Evolutionary conservation across 768 basidiomycete species (phyloP), one percentile per base, ranked within the genome.

Genomic region (Cystofilobasidium bisporidii): DNA sequence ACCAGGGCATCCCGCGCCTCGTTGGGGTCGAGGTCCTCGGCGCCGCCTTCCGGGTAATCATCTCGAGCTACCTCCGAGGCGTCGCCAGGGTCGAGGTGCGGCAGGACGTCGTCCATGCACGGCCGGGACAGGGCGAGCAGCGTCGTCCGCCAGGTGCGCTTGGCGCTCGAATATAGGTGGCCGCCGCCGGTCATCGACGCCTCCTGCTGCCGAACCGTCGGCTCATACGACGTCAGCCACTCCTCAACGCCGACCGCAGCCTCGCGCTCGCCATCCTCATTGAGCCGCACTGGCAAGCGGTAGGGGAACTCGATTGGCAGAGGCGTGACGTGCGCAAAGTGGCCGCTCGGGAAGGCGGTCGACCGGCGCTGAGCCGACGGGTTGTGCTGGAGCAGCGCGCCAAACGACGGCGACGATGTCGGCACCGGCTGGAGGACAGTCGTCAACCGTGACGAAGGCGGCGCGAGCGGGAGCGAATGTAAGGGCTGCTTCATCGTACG

Each of bases 61-160:
- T n/a, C 18, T 26, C 33, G 20, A 3, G 92, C 79, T 10, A 85
- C 65, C 0, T 80, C 78, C 71, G 90, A 85, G 0, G 88, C 85
- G 74, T 96, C 90, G 4, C 92, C 92, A 15, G 91, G 86, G 66
- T 94, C 87, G 24, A 98, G 80, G 71, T 85, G 83, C 0, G 93
- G 93, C 12, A 96, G 75, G 71, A 86, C 88, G 71, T 94, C 91
- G 36, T 81, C 77, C 53, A 91, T 74, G 17, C 85, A 84, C 2
- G 82, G 81, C 58, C 83, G 82, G 0, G 91, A 85, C 22, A 98
- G 71, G 5, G 85, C 90, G 22, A 96, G 80, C 45, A 97, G 84
- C 26, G 75, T 41, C 6, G 47, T 71, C 0, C 74, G 71, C 28
- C 73, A 72, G n/a, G 70, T 0, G 20, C 76, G 70, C 53, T 71